Evolutionary conservation across 768 basidiomycete genomes (phyloP).

Genomic region (Tubosaeta sp.): DNA sequence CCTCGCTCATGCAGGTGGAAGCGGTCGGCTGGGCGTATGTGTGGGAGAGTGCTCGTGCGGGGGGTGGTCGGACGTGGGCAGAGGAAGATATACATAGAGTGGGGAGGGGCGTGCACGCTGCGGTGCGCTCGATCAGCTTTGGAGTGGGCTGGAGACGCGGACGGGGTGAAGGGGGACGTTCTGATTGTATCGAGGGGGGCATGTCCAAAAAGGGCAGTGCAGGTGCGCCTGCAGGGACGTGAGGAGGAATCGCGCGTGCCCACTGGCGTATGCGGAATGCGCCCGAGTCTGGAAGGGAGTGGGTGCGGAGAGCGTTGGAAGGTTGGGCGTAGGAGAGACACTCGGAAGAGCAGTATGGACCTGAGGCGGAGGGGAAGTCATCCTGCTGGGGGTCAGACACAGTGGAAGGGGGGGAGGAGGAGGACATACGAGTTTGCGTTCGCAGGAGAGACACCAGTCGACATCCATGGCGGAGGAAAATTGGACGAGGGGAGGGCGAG

Average conservation of each 20-base stretch:
- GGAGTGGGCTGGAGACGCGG: conserved; percentile 25
- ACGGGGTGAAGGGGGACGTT: conserved; percentile 19
- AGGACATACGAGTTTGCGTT: conserved; percentile 49
- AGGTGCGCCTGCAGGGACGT: conserved; percentile 31
- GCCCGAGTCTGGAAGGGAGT: not conserved
- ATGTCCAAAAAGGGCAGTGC: conserved; percentile 24
- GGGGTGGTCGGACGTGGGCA: conserved; percentile 24
- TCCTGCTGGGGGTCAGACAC: conserved; percentile 11
- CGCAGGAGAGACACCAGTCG: conserved; percentile 70
- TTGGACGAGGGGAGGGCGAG: conserved; percentile 12
- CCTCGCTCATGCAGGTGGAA: conserved; percentile 31
- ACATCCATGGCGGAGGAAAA: conserved; percentile 45
- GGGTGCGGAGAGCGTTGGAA: conserved; percentile 21
- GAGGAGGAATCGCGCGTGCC: conserved; percentile 29
- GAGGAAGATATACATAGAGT: conserved; percentile 50
- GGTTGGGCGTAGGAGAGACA: conserved; percentile 36
- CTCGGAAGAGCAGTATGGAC: conserved; percentile 55
- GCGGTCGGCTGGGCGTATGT: conserved; percentile 32
- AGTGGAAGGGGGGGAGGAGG: not conserved
- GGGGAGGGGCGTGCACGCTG: conserved; percentile 34
- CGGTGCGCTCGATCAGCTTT: conserved; percentile 33
- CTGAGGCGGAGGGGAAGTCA: conserved; percentile 17
- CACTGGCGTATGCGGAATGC: conserved; percentile 23
- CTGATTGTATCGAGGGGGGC: conserved; percentile 2
- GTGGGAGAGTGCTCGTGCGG: conserved; percentile 32